Percentiles rank a stretch among this genome's conserved stretches.
phyloP scores from a whole-genome alignment of 441 rosid genomes.

The Arabidopsis hybrid region DNA sequence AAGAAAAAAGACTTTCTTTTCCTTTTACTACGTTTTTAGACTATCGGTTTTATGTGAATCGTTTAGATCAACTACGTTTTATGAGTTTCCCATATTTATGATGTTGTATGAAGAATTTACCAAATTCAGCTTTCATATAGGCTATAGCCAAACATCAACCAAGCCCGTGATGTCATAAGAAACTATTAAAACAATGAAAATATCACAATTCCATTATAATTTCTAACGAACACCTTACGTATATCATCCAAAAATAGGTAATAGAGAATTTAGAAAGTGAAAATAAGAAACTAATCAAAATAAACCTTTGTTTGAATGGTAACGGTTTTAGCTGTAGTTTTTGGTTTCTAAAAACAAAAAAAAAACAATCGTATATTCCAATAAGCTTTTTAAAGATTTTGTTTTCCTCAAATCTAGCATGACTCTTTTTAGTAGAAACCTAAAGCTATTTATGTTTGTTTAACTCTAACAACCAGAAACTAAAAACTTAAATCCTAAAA shows the following conservation, averaged over 20 bases:
- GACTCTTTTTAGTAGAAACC: conserved; percentile 15
- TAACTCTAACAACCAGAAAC: neutral
- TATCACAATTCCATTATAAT: neutral
- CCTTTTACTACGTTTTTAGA: neutral
- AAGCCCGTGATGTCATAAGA: neutral
- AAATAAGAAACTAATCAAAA: conserved; percentile 12
- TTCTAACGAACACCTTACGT: neutral
- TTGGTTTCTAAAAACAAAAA: conserved; percentile 14
- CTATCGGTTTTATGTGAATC: neutral
- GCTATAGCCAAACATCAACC: neutral
- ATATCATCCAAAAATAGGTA: neutral
- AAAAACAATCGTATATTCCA: conserved; percentile 4
- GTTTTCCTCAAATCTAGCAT: conserved; percentile 35
- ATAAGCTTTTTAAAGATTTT: conserved; percentile 28
- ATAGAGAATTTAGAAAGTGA: neutral
- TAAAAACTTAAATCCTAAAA: neutral
- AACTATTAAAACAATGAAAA: neutral
- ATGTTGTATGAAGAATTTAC: neutral
- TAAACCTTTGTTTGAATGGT: conserved; percentile 33
- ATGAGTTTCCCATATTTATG: neutral
- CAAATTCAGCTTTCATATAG: neutral
- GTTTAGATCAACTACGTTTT: neutral
- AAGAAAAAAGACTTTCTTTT: no score
- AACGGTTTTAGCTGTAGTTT: conserved; percentile 17
- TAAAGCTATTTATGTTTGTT: conserved; percentile 23